Base-by-base conservation (phyloP, 2,329 filamentous ascomycete genomes). In the Cladosporium cucumerinum region DNA sequence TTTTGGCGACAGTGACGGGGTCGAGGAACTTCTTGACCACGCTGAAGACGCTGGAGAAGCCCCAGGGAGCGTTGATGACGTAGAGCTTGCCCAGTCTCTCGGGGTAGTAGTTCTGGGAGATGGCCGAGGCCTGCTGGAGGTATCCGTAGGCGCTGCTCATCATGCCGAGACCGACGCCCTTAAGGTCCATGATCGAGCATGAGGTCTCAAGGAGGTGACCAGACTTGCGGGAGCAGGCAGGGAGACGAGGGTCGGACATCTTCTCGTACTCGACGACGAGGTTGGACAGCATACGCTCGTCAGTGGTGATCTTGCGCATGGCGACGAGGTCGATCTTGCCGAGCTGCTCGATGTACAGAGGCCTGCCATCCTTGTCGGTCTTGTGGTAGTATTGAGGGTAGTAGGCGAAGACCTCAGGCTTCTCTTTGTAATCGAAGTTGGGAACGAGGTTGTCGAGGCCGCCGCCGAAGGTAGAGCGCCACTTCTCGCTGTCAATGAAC, bases 371-470 rank as follows among this genome's bases (percentile, higher is more conserved):
- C 78, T 92, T 93, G 81, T 95, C 92, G 14, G 88, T 94, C 84
- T 97, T 97, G 86, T 99, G 95, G 83, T 99, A 99, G 84, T 95
- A 99, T 82, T 99, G 95, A 57, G 92, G 92, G 82, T 99, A 99
- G 84, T 91, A 97, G 80, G 94, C 83, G 79, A 91, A 91, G 66
- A 99, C 86, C 76, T 94, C 78, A 63, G 86, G 77, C 80, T 94
- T 95, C 85, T 97, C 93, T 69, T 85, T 84, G 82, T 97, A 97
- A 66, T 95, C 88, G 84, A 96, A 97, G 72, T 82, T 89, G 68
- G 86, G 87, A 63, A 94, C 87, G 43, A 92, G 85, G 69, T 93
- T 85, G 80, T 97, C 92, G 34, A 96, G 90, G 66, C 82, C 81
- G 64, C 78, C 81, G 68, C 90, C 87, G 74, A 90, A 95, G 65